These are phyloP conservation scores for Trichoderma sp. DNA, from an alignment of 2,329 filamentous ascomycete genomes.

Conservation along the genomic window DNA sequence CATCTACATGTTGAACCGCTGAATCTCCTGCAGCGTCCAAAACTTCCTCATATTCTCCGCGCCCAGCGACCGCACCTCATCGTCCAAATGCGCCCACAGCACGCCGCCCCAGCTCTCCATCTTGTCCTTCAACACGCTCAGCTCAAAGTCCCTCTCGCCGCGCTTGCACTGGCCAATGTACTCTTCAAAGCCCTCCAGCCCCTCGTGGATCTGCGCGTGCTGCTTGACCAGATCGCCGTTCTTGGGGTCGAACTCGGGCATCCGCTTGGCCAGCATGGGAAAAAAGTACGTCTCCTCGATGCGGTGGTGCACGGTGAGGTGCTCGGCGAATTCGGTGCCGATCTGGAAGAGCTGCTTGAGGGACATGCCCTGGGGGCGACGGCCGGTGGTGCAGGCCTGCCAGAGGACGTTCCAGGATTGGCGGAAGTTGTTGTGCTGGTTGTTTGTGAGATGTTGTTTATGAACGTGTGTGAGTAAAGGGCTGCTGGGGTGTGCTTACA, in stretches of 20 bases:
- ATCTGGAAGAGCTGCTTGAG: conserved; percentile 67
- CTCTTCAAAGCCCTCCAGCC: conserved; percentile 65
- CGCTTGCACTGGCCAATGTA: conserved; percentile 65
- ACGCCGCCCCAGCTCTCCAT: conserved; percentile 80
- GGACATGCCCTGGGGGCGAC: conserved; percentile 64
- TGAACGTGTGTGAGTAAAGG: neutral
- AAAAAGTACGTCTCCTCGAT: conserved; percentile 86
- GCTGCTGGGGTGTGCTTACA: conserved; percentile 45
- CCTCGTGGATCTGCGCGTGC: conserved; percentile 77
- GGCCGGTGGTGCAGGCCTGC: conserved; percentile 59
- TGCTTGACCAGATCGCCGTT: conserved; percentile 67
- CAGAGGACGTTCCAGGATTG: conserved; percentile 72
- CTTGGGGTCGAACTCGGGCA: conserved; percentile 70
- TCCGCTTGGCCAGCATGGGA: conserved; percentile 71
- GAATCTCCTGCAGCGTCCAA: conserved; percentile 77
- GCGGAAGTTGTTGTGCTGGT: conserved; percentile 77
- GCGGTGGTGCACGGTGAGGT: conserved; percentile 74
- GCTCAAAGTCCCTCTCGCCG: conserved; percentile 62
- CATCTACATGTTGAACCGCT: conserved; percentile 30
- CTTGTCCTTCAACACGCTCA: conserved; percentile 63
- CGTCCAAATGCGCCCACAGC: conserved; percentile 79
- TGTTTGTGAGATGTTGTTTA: neutral
- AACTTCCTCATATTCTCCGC: conserved; percentile 87
- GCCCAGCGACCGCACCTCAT: conserved; percentile 75
- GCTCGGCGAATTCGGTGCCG: conserved; percentile 68